These are phyloP conservation scores for Diospyros lotus DNA, from an alignment of 148 eudicot species.

Conservation along the genomic window DNA sequence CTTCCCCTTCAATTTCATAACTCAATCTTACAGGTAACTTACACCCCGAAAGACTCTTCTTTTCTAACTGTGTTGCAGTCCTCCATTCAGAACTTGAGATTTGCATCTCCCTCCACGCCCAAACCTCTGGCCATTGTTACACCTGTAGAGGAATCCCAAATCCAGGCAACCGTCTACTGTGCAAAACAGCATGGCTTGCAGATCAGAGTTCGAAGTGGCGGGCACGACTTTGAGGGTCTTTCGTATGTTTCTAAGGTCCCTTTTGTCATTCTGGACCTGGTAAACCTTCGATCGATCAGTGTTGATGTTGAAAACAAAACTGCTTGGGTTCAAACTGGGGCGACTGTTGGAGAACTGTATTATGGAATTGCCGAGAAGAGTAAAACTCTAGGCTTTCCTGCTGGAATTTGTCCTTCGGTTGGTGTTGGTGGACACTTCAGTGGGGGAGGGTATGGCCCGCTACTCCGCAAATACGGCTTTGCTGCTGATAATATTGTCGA, in stretches of 20 bases:
- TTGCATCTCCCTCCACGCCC: not conserved
- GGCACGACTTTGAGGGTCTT: slow-evolving; percentile 14
- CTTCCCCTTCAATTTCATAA: too few species aligned
- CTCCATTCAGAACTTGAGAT: slow-evolving; percentile 2
- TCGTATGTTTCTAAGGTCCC: slow-evolving; percentile 20
- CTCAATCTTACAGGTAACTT: too few species aligned
- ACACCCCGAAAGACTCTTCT: too few species aligned
- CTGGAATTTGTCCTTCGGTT: slow-evolving; percentile 31
- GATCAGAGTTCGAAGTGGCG: slow-evolving; percentile 15
- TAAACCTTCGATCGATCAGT: slow-evolving; percentile 24
- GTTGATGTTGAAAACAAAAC: slow-evolving; percentile 17
- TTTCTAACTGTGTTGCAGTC: slow-evolving; percentile 7
- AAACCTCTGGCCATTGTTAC: not conserved
- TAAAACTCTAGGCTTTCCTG: slow-evolving; percentile 23
- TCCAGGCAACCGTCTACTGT: slow-evolving; percentile 5
- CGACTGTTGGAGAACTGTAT: slow-evolving; percentile 31
- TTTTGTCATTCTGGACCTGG: slow-evolving; percentile 28
- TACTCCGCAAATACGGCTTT: slow-evolving; percentile 34
- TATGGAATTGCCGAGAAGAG: slow-evolving; percentile 24
- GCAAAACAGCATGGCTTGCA: slow-evolving; percentile 9
- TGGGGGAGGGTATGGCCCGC: slow-evolving; percentile 38
- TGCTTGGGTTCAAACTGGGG: slow-evolving; percentile 35
- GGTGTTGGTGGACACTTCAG: slow-evolving; percentile 39
- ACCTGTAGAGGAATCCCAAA: not conserved
- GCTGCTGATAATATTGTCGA: slow-evolving; percentile 28